Base-by-base conservation (phyloP, 2,329 filamentous ascomycete species). In the Truncatella angustata region DNA sequence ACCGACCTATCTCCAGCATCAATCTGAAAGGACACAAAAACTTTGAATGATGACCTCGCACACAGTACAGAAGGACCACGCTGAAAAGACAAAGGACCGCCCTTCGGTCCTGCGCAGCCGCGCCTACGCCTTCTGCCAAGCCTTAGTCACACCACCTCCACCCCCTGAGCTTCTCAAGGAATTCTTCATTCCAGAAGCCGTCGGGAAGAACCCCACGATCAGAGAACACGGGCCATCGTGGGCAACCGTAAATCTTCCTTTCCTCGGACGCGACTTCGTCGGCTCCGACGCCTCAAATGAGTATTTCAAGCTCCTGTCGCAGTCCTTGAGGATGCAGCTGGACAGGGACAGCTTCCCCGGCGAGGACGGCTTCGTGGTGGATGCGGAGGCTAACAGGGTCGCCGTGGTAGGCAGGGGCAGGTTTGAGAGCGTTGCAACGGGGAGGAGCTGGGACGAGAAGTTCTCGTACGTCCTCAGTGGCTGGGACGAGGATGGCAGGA, bases 381-480 rank as follows among this genome's bases (percentile, higher is more conserved):
- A 54, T 16, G 49, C 26, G 9, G 49, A 43, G 14, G 14, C 18
- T 12, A 49, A 44, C 18, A 21, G 24, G 23, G 53, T 54, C 21
- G 28, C 44, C 6, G 53, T 54, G 16, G 45, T 49, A 14, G 53
- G 53, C 18, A 49, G 11, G 23, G 53, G 53, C 18, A 51, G 32
- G 11, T 54, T 54, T 12, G 53, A 52, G 45, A 54, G 53, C 45
- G 45, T 52, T 39, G 23, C 12, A 9, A 54, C 53, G 30, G 53
- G 53, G 14, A 35, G 53, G 6, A 49, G 53, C 39, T 54, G 53
- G 53, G 53, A 54, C n/a, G 53, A 54, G 49, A 46, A 44, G 37
- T 54, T 54, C 45, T 16, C 39, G 11, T 54, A 54, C 28, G 53
- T 54, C 6, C 37, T 54, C 23, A 47, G 49, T 34, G 49, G 49